Evolutionary conservation across 2,329 filamentous ascomycete genomes (phyloP).

Genomic region (Aspergillus costaricaensis): DNA sequence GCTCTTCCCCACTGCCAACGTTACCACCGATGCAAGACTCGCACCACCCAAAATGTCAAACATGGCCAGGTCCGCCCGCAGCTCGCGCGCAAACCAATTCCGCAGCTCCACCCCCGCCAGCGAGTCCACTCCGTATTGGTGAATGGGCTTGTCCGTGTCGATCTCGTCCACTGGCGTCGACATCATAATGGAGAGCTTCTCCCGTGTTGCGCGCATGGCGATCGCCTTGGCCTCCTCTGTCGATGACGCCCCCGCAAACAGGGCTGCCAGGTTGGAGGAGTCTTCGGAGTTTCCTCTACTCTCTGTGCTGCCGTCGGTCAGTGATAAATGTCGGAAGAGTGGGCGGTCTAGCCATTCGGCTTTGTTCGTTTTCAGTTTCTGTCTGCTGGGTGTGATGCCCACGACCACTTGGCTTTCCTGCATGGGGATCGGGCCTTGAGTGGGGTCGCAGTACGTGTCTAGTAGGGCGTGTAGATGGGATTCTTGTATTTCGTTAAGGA

Average conservation of each 20-base stretch:
- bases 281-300: neutral
- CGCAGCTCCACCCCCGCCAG: slow-evolving; percentile 10
- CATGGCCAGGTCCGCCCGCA: slow-evolving; percentile 10
- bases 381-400: slow-evolving; percentile 7
- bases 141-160: slow-evolving; percentile 29
- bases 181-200: slow-evolving; percentile 39
- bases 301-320: neutral
- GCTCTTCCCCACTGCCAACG: slow-evolving; percentile 1
- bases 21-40: slow-evolving; percentile 3
- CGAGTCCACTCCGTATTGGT: slow-evolving; percentile 25
- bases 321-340: slow-evolving; percentile 3
- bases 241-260: slow-evolving; percentile 4
- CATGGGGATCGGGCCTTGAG: neutral
- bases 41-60: slow-evolving; percentile 13
- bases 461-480: slow-evolving; percentile 21
- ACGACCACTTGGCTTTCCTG: slow-evolving; percentile 7
- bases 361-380: neutral
- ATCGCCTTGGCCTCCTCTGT: slow-evolving; percentile 5
- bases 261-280: slow-evolving; percentile 2
- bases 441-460: slow-evolving; percentile 14
- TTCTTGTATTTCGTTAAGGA: slow-evolving; percentile 19
- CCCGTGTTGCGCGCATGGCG: slow-evolving; percentile 22
- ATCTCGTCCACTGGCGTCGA: slow-evolving; percentile 34
- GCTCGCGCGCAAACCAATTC: slow-evolving; percentile 9
- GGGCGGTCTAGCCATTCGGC: slow-evolving; percentile 10